These are phyloP conservation scores for Cystobasidium sp. DNA, from an alignment of 1,284 basidiomycete genomes.

Conservation along the genomic window DNA sequence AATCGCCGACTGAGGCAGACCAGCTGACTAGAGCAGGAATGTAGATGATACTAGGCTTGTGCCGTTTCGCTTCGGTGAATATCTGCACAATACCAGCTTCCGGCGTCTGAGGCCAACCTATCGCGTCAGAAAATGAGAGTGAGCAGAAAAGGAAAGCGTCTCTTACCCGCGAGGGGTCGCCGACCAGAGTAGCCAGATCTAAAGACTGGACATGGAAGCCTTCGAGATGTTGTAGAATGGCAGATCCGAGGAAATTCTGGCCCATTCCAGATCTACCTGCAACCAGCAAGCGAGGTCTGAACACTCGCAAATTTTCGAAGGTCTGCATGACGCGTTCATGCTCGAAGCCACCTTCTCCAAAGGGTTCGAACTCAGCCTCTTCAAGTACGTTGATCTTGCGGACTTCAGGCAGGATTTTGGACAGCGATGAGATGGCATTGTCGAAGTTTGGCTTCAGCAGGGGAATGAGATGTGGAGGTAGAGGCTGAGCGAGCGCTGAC, in stretches of 20 bases:
- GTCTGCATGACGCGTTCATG: slow-evolving; percentile 77
- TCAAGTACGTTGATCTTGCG: slow-evolving; percentile 67
- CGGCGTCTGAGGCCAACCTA: slow-evolving; percentile 58
- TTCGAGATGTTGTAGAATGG: slow-evolving; percentile 89
- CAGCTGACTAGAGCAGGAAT: slow-evolving; percentile 88
- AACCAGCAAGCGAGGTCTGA: slow-evolving; percentile 85
- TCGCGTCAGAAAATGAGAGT: too few relatives aligned
- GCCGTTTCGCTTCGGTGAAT: slow-evolving; percentile 96
- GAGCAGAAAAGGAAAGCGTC: too few relatives aligned
- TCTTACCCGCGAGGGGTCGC: slow-evolving; percentile 69
- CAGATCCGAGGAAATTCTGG: slow-evolving; percentile 85
- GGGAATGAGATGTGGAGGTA: slow-evolving; percentile 85
- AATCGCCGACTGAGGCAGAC: slow-evolving; percentile 82
- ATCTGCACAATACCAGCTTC: slow-evolving; percentile 94
- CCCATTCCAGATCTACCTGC: slow-evolving; percentile 87
- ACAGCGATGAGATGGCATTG: slow-evolving; percentile 70
- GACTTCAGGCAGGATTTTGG: slow-evolving; percentile 57
- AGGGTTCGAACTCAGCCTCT: slow-evolving; percentile 77
- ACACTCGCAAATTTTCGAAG: slow-evolving; percentile 87
- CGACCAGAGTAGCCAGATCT: slow-evolving; percentile 84
- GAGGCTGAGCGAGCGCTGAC: slow-evolving; percentile 77
- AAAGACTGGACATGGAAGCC: slow-evolving; percentile 94
- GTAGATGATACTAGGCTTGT: slow-evolving; percentile 94
- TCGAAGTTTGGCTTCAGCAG: slow-evolving; percentile 73
- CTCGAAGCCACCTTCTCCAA: slow-evolving; percentile 62